phyloP scores from a whole-genome alignment of 257 asterid genomes.

The Gardenia jasminoides region DNA sequence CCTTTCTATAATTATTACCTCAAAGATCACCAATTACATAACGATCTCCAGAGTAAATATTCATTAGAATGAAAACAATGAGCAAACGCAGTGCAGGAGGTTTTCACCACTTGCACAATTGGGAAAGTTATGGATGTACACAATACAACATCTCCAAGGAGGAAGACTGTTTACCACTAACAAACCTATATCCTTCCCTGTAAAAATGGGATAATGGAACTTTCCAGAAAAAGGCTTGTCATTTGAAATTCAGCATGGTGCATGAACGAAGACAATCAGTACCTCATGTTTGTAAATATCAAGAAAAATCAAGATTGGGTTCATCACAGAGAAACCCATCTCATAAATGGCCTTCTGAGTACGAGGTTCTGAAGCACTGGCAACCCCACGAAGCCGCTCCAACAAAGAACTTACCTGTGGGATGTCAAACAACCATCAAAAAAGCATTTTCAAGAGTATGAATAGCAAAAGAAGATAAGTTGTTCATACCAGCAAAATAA shows the following conservation, averaged over 20 bases:
- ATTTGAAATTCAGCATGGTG: slow-evolving; percentile 8
- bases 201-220: neutral
- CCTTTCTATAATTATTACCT: neutral
- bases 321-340: slow-evolving; percentile 73
- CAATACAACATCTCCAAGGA: neutral
- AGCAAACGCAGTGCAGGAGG: neutral
- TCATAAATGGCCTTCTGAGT: slow-evolving; percentile 84
- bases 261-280: slow-evolving; percentile 20
- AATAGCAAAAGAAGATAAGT: slow-evolving; percentile 6
- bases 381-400: slow-evolving; percentile 98
- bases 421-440: slow-evolving; percentile 24
- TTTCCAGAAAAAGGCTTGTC: neutral
- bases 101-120: neutral
- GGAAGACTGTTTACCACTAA: neutral
- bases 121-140: neutral
- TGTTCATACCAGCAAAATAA: slow-evolving; percentile 61
- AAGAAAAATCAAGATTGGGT: slow-evolving; percentile 68
- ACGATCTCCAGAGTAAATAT: neutral
- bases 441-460: slow-evolving; percentile 11
- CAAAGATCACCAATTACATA: neutral
- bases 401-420: slow-evolving; percentile 81
- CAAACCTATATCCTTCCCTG: neutral
- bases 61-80: neutral
- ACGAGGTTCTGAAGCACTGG: slow-evolving; percentile 89
- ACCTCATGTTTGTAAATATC: slow-evolving; percentile 92